Evolutionary conservation across 805 yeast species (phyloP).

Genomic region (Kuraishia molischiana): DNA sequence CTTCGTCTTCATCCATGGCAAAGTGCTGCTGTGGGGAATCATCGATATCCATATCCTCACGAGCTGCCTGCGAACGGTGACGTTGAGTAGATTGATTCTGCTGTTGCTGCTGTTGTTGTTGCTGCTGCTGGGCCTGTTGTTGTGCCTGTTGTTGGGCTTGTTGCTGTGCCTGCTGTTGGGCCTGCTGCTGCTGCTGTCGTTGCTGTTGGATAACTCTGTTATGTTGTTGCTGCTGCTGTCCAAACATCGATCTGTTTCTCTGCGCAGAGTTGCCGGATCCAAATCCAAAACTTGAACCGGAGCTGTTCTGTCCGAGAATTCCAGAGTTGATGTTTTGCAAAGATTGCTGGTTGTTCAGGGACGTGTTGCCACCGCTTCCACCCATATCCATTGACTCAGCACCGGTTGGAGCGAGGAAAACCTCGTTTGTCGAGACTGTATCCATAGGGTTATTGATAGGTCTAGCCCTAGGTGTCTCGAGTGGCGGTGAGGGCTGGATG

Average conservation of each 20-base stretch:
- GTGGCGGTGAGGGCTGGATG: constrained; percentile 46
- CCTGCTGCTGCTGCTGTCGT: constrained; percentile 13
- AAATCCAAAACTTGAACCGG: neutral
- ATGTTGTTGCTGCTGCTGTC: constrained; percentile 5
- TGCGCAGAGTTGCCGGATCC: neutral
- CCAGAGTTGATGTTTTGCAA: constrained; percentile 3
- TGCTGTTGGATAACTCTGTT: constrained; percentile 5
- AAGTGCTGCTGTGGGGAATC: constrained; percentile 13
- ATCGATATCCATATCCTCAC: neutral
- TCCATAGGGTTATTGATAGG: constrained; percentile 61
- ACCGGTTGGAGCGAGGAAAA: constrained; percentile 49
- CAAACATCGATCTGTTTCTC: neutral
- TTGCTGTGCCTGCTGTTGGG: constrained; percentile 9
- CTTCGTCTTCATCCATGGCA: constrained; percentile 27
- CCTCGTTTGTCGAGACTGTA: constrained; percentile 89
- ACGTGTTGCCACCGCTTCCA: constrained; percentile 19
- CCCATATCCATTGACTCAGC: constrained; percentile 15
- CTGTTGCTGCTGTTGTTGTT: constrained; percentile 14
- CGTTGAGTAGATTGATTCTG: constrained; percentile 11
- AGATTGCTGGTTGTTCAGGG: constrained; percentile 4
- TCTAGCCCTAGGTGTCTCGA: constrained; percentile 30
- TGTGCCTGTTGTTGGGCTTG: constrained; percentile 7
- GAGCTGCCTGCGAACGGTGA: constrained; percentile 3
- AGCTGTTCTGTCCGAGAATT: neutral
- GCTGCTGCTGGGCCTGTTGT: constrained; percentile 7